A percentile compares a stretch with the other conserved stretches of the same genome.
phyloP scores from a whole-genome alignment of 2,329 filamentous ascomycete species.

The Phaeoacremonium minimum region DNA sequence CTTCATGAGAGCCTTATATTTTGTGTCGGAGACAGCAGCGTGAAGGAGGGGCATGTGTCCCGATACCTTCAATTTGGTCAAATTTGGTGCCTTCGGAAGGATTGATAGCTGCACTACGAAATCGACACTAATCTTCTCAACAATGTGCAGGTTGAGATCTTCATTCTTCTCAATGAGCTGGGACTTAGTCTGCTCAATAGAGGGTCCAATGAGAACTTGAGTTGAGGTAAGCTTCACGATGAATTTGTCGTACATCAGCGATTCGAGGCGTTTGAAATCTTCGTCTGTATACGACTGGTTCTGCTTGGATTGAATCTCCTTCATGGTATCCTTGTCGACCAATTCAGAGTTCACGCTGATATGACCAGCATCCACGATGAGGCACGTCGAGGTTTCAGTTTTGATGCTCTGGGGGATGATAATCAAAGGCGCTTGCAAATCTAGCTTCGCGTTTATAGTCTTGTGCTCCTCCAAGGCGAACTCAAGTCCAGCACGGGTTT shows the following conservation, averaged over 20 bases:
- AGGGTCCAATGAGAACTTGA: slow-evolving; percentile 90
- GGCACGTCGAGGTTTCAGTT: slow-evolving; percentile 71
- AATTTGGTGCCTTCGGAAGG: slow-evolving; percentile 87
- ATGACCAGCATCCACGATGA: slow-evolving; percentile 95
- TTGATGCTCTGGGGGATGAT: slow-evolving; percentile 94
- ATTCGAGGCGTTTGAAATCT: slow-evolving; percentile 83
- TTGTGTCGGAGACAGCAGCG: slow-evolving; percentile 85
- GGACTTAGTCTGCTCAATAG: slow-evolving; percentile 82
- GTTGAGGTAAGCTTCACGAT: slow-evolving; percentile 89
- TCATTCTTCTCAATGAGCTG: slow-evolving; percentile 69
- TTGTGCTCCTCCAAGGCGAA: slow-evolving; percentile 98
- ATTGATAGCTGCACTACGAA: slow-evolving; percentile 97
- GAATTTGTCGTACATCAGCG: slow-evolving; percentile 97
- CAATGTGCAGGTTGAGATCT: slow-evolving; percentile 74
- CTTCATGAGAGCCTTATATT: slow-evolving; percentile 96
- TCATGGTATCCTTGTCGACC: slow-evolving; percentile 85
- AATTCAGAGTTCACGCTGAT: slow-evolving; percentile 91
- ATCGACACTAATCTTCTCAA: slow-evolving; percentile 96
- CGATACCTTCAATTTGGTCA: slow-evolving; percentile 87
- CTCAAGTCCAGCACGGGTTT: slow-evolving; percentile 91
- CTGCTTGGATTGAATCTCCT: slow-evolving; percentile 87
- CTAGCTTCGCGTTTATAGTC: slow-evolving; percentile 92
- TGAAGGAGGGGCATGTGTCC: slow-evolving; percentile 90
- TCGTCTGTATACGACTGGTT: slow-evolving; percentile 81
- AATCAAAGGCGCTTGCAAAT: slow-evolving; percentile 91